Evolutionary conservation across 495 filamentous ascomycete genomes (phyloP).

Genomic region (Xylaria castorea): DNA sequence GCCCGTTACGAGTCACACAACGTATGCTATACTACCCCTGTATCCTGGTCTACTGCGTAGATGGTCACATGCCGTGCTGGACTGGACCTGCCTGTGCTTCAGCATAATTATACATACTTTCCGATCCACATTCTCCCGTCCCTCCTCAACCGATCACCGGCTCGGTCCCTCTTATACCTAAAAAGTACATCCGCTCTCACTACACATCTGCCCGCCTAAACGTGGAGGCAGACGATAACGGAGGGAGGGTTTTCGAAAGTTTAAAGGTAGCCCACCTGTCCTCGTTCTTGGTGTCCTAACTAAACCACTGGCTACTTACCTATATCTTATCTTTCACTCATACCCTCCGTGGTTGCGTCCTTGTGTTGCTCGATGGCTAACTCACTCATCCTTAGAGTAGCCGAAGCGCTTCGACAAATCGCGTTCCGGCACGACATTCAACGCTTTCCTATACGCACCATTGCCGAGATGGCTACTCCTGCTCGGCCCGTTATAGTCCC

Average conservation of each 20-base stretch:
- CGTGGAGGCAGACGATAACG: constrained; percentile 3
- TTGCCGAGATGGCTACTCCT: constrained; percentile 57
- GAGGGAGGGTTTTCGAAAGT: background rate
- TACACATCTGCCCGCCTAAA: background rate
- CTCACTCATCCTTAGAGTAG: constrained; percentile 36
- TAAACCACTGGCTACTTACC: background rate
- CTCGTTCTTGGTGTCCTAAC: background rate
- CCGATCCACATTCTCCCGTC: background rate
- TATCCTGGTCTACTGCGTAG: background rate
- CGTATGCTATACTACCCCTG: background rate
- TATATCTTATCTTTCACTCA: constrained; percentile 5
- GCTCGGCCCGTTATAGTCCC: constrained; percentile 41
- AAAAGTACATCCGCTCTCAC: background rate
- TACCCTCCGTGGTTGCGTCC: constrained; percentile 1
- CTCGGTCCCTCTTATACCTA: background rate
- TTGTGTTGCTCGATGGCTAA: constrained; percentile 6
- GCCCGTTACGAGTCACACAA: constrained; percentile 12
- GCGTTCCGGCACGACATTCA: constrained; percentile 46
- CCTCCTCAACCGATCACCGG: constrained; percentile 20
- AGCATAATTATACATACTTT: background rate
- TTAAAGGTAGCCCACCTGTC: constrained; percentile 5
- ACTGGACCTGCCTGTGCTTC: background rate
- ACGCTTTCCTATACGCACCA: constrained; percentile 43
- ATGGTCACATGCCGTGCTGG: constrained; percentile 17
- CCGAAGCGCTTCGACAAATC: constrained; percentile 46